Evolutionary conservation across 2,329 filamentous ascomycete genomes (phyloP).

Genomic region (Zymoseptoria pseudotritici): DNA sequence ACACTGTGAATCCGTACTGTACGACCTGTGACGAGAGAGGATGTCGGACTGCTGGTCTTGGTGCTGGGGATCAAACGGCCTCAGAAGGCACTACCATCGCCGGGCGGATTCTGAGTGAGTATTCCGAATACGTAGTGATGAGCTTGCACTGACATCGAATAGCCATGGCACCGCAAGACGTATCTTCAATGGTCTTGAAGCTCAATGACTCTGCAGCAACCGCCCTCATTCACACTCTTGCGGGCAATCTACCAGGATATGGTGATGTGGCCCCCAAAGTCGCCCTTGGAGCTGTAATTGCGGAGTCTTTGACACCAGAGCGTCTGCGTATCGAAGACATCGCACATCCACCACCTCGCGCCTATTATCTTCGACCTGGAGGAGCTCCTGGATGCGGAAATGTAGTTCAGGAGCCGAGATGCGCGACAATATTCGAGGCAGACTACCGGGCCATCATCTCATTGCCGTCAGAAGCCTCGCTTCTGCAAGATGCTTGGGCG

Average conservation of each 20-base stretch:
- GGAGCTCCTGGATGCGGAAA: constrained; percentile 6
- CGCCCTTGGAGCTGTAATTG: constrained; percentile 2
- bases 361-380: constrained; percentile 11
- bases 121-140: neutral
- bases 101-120: constrained; percentile 4
- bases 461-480: constrained; percentile 10
- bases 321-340: constrained; percentile 2
- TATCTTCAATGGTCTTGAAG: constrained; percentile 10
- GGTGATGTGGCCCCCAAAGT: neutral
- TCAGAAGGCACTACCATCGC: constrained; percentile 5
- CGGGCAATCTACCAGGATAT: constrained; percentile 6
- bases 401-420: constrained; percentile 6
- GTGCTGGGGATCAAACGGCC: constrained; percentile 3
- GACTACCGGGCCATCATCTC: constrained; percentile 10
- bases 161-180: constrained; percentile 9
- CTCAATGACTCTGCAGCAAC: constrained; percentile 4
- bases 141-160: neutral
- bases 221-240: constrained; percentile 7
- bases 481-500: constrained; percentile 8
- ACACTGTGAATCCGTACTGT: neutral
- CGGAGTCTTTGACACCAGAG: constrained; percentile 1
- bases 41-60: constrained; percentile 1
- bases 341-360: constrained; percentile 8
- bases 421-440: constrained; percentile 15
- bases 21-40: constrained; percentile 4